Percentiles rank a stretch among this genome's conserved stretches.
phyloP scores from a whole-genome alignment of 2,329 filamentous ascomycete species.

The Microcera coccophila region DNA sequence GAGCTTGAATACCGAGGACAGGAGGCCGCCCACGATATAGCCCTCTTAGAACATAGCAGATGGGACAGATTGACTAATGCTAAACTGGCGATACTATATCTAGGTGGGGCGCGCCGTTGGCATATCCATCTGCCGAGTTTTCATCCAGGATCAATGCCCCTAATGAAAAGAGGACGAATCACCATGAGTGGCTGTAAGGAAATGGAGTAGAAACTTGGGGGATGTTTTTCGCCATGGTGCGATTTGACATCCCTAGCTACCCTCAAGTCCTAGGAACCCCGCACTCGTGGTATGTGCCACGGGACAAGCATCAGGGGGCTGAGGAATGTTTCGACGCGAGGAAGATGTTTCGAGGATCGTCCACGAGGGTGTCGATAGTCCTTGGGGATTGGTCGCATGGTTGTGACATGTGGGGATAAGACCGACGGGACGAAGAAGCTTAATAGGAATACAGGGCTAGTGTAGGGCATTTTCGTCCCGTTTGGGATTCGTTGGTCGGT shows the following conservation, averaged over 20 bases:
- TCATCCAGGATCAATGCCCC: not conserved
- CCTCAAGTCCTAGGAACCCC: not conserved
- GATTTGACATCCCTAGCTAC: not conserved
- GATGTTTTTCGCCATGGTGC: not conserved
- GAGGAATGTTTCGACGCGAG: slow-evolving; percentile 1
- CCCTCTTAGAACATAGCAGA: not conserved
- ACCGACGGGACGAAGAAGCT: slow-evolving; percentile 18
- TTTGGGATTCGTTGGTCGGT: slow-evolving; percentile 4
- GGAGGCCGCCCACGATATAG: no score
- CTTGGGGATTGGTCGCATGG: not conserved
- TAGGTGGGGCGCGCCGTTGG: slow-evolving; percentile 5
- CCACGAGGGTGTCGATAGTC: not conserved
- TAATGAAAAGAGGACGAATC: not conserved
- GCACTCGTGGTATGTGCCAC: not conserved
- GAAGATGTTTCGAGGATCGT: slow-evolving; percentile 1
- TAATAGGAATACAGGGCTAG: slow-evolving; percentile 21
- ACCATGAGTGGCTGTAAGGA: not conserved
- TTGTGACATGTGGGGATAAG: slow-evolving; percentile 2
- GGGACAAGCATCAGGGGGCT: not conserved
- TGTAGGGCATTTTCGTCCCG: slow-evolving; percentile 15
- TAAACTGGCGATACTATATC: not conserved
- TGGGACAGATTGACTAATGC: not conserved
- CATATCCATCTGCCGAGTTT: slow-evolving; percentile 5
- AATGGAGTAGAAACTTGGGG: not conserved
- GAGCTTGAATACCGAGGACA: no score